Percentiles rank a stretch among this genome's conserved stretches.
Conservation (phyloP, 352 stramenopile genomes). For the Phytophthora pseudosyringae region DNA sequence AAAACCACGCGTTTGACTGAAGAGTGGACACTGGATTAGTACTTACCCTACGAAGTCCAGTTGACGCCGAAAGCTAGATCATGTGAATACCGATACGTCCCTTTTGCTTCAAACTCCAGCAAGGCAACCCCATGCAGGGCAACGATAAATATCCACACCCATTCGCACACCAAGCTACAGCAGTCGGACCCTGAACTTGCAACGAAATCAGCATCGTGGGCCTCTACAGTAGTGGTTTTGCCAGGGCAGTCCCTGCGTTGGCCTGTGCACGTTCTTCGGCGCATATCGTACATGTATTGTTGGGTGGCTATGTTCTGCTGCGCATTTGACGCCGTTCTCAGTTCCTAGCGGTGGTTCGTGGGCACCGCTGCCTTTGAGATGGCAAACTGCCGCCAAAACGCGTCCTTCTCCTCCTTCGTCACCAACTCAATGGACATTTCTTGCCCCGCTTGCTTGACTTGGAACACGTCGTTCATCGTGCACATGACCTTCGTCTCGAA, state of each 20-base stretch:
- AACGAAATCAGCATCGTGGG: neutral
- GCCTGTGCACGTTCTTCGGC: neutral
- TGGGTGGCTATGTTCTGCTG: too few species aligned
- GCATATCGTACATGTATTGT: slow-evolving; percentile 11
- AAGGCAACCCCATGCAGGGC: too few species aligned
- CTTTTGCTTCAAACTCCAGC: too few species aligned
- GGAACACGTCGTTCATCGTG: slow-evolving; percentile 1
- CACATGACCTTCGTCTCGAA: slow-evolving; percentile 8
- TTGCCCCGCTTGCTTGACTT: neutral
- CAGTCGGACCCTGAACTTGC: too few species aligned
- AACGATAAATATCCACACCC: too few species aligned
- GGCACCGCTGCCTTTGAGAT: slow-evolving; percentile 10
- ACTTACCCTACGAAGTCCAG: too few species aligned
- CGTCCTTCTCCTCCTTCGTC: slow-evolving; percentile 12
- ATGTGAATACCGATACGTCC: too few species aligned
- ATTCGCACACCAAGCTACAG: too few species aligned
- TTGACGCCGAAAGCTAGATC: too few species aligned
- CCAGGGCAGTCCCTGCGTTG: too few species aligned
- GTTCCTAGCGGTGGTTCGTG: slow-evolving; percentile 9
- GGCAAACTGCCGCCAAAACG: slow-evolving; percentile 17
- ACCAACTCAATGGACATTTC: neutral
- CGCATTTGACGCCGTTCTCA: neutral
- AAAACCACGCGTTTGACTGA: too few species aligned
- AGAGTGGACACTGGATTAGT: too few species aligned
- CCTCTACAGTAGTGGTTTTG: neutral